A percentile compares a stretch with the other conserved stretches of the same genome.
These are phyloP conservation scores for Dactylonectria macrodidyma DNA, from an alignment of 2,329 filamentous ascomycete genomes.

Conservation along the genomic window DNA sequence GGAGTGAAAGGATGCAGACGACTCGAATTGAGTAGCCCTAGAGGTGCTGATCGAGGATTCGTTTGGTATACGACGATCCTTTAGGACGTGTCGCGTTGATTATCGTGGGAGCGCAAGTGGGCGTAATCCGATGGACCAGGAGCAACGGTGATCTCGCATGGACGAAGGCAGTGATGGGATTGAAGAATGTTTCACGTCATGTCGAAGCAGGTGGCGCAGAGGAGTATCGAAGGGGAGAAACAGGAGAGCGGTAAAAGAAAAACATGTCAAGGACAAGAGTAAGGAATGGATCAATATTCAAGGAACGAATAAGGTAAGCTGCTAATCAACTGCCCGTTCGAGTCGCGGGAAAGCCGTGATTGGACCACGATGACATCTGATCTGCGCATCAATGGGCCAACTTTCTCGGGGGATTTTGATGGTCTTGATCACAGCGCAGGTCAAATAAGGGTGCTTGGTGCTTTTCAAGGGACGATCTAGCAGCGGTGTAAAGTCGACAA, in stretches of 20 bases:
- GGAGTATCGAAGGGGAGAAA: neutral
- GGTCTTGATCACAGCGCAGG: conserved; percentile 26
- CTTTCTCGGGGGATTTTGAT: conserved; percentile 9
- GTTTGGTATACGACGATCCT: neutral
- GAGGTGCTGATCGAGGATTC: neutral
- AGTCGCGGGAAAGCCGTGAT: conserved; percentile 36
- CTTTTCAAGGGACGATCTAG: conserved; percentile 18
- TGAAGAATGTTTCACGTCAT: neutral
- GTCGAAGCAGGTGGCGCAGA: neutral
- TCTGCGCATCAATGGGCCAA: conserved; percentile 17
- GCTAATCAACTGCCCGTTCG: conserved; percentile 35
- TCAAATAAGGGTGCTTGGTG: conserved; percentile 27
- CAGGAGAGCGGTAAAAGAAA: neutral
- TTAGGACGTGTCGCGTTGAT: neutral
- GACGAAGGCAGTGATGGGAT: neutral
- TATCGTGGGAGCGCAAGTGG: conserved; percentile 6
- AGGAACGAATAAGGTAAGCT: conserved; percentile 33
- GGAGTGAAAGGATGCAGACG: neutral
- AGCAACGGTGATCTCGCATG: neutral
- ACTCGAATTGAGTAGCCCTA: neutral
- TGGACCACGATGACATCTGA: conserved; percentile 21
- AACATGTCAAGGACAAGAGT: neutral
- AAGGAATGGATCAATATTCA: conserved; percentile 1
- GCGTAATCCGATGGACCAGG: conserved; percentile 19
- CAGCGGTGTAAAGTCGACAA: conserved; percentile 30